phyloP scores from a whole-genome alignment of 2,329 filamentous ascomycete genomes.

The Phoma sp. region DNA sequence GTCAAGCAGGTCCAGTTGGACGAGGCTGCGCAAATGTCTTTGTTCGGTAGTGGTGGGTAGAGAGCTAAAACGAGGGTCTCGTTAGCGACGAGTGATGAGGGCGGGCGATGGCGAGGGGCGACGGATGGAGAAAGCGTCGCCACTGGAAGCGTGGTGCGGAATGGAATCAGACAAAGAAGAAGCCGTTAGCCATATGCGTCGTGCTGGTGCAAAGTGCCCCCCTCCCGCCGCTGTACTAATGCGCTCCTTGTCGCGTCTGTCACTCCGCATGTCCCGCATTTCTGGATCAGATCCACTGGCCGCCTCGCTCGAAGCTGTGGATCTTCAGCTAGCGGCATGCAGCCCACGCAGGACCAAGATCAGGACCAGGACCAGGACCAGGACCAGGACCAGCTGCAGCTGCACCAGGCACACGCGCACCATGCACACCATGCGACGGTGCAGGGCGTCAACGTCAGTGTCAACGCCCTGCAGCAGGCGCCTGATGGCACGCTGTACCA shows the following conservation, averaged over 20 bases:
- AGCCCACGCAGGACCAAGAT: constrained; percentile 1
- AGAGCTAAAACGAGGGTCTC: constrained; percentile 16
- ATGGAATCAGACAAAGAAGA: constrained; percentile 38
- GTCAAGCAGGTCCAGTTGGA: constrained; percentile 26
- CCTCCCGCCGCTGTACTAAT: constrained; percentile 12
- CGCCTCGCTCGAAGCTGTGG: constrained; percentile 1
- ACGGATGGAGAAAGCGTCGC: constrained; percentile 23
- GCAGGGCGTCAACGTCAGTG: constrained; percentile 20
- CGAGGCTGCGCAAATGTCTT: constrained; percentile 28
- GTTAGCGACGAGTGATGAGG: constrained; percentile 19
- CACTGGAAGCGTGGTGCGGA: constrained; percentile 19
- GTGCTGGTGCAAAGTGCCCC: constrained; percentile 7
- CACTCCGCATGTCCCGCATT: constrained; percentile 4
- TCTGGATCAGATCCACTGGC: constrained; percentile 16
- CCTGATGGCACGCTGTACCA: constrained; percentile 33
- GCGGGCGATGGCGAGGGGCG: constrained; percentile 16
- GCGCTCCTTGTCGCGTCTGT: constrained; percentile 3
- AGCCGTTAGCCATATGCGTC: constrained; percentile 17
- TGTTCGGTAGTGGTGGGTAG: constrained; percentile 19
- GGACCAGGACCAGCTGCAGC: background rate
- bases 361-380: too few species aligned
- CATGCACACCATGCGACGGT: background rate
- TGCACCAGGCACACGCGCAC: constrained; percentile 26
- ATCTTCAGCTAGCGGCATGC: constrained; percentile 26
- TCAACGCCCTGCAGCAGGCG: constrained; percentile 37